Conservation (phyloP, 352 stramenopile species). For the Pythium phragmiticola region DNA sequence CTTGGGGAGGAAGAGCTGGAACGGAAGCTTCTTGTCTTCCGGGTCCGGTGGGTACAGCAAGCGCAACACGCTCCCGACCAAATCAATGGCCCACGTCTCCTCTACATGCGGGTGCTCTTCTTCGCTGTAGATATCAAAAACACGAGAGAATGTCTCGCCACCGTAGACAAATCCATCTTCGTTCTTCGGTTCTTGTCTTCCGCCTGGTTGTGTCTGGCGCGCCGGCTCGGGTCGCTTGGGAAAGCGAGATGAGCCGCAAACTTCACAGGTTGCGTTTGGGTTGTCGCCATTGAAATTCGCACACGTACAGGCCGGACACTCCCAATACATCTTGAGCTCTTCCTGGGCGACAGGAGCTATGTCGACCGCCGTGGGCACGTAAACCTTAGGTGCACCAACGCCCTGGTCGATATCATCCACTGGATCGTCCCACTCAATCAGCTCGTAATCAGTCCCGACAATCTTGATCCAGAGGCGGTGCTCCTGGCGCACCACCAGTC, state of each 20-base stretch:
- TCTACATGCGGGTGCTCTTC: slow-evolving; percentile 61
- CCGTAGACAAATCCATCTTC: slow-evolving; percentile 62
- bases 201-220: slow-evolving; percentile 20
- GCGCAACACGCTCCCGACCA: slow-evolving; percentile 58
- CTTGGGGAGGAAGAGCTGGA: slow-evolving; percentile 65
- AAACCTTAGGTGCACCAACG: slow-evolving; percentile 62
- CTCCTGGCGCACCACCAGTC: slow-evolving; percentile 81
- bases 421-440: slow-evolving; percentile 89
- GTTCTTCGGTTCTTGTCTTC: slow-evolving; percentile 19
- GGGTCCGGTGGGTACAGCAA: slow-evolving; percentile 73
- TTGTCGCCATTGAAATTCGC: slow-evolving; percentile 88
- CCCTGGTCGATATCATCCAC: slow-evolving; percentile 75
- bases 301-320: slow-evolving; percentile 79
- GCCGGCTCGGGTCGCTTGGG: slow-evolving; percentile 26
- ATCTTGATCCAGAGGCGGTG: slow-evolving; percentile 89
- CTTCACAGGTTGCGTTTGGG: slow-evolving; percentile 68
- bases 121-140: slow-evolving; percentile 81
- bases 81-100: slow-evolving; percentile 74
- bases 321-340: slow-evolving; percentile 89
- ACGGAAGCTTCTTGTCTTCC: slow-evolving; percentile 81
- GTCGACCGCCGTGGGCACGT: slow-evolving; percentile 31
- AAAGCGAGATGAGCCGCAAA: slow-evolving; percentile 58
- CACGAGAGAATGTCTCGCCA: slow-evolving; percentile 55
- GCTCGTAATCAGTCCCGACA: slow-evolving; percentile 82
- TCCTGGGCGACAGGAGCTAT: slow-evolving; percentile 16